Conservation (phyloP, 306 rosid species). For the Bauhinia variegata region DNA sequence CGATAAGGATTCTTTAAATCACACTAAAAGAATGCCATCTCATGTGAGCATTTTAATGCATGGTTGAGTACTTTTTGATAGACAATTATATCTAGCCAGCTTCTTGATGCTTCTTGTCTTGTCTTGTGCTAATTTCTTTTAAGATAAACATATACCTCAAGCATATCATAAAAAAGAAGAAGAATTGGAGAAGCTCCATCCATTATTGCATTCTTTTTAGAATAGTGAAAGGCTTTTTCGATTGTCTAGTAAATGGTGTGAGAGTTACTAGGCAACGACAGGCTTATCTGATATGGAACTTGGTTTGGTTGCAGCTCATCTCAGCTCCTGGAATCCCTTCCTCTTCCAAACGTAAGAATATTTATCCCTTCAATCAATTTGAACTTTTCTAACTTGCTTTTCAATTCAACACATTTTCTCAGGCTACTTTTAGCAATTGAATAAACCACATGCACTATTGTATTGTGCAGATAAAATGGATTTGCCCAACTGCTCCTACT, state of each 20-base stretch:
- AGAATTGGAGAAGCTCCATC: background rate
- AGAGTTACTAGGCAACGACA: slow-evolving; percentile 22
- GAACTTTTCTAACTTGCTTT: slow-evolving; percentile 30
- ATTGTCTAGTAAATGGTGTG: background rate
- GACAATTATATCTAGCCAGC: slow-evolving; percentile 13
- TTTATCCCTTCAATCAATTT: slow-evolving; percentile 23
- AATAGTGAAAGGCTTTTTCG: background rate
- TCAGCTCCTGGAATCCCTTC: slow-evolving; percentile 88
- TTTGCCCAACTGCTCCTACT: slow-evolving; percentile 99
- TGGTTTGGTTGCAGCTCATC: slow-evolving; percentile 75
- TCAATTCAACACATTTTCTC: slow-evolving; percentile 16
- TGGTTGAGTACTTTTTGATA: slow-evolving; percentile 32
- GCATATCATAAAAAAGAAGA: background rate
- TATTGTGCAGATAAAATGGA: slow-evolving; percentile 91
- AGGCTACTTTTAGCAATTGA: background rate
- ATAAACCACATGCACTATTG: slow-evolving; percentile 7
- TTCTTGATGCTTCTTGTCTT: slow-evolving; percentile 13
- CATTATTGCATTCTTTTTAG: background rate
- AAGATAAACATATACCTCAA: slow-evolving; percentile 3
- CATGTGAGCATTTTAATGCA: slow-evolving; percentile 30
- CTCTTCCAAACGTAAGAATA: slow-evolving; percentile 80
- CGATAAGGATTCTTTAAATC: slow-evolving; percentile 27
- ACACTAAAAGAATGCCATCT: slow-evolving; percentile 16
- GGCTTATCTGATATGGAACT: slow-evolving; percentile 44
- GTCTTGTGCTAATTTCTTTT: background rate